Evolutionary conservation across 2,329 filamentous ascomycete genomes (phyloP).

Genomic region (Beauveria sp.): DNA sequence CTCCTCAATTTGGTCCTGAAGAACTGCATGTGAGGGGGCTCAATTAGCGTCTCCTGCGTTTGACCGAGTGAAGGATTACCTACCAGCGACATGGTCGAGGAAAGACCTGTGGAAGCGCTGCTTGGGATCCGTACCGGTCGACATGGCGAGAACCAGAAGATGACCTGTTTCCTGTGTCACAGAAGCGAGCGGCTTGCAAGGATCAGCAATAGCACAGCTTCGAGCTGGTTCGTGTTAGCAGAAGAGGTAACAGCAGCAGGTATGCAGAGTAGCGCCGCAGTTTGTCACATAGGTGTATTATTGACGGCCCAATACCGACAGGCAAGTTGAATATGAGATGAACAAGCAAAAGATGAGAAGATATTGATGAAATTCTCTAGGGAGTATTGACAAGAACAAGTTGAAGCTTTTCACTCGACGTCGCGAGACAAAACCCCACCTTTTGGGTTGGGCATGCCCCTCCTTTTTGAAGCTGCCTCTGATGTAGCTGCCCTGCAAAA

Average conservation of each 20-base stretch:
- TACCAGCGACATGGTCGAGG: constrained; percentile 65
- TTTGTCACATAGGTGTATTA: not conserved
- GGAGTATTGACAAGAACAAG: not conserved
- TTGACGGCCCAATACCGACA: not conserved
- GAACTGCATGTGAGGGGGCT: constrained; percentile 40
- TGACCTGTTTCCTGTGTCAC: too few species aligned
- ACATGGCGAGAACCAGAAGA: constrained; percentile 20
- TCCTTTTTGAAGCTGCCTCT: constrained; percentile 1
- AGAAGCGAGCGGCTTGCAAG: not conserved
- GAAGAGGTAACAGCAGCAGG: not conserved
- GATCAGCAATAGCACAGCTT: not conserved
- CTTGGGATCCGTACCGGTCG: constrained; percentile 36
- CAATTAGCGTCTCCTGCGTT: not conserved
- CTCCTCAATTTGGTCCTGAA: constrained; percentile 68
- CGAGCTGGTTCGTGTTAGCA: not conserved
- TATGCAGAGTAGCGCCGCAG: not conserved
- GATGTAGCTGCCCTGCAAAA: constrained; percentile 2
- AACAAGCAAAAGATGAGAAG: not conserved
- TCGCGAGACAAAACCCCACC: constrained; percentile 3
- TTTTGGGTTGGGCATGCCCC: constrained; percentile 6
- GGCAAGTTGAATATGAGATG: not conserved
- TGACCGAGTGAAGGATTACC: constrained; percentile 16
- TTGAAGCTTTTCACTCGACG: constrained; percentile 1
- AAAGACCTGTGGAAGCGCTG: constrained; percentile 83
- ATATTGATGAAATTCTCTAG: not conserved